Percentiles rank a stretch among this genome's conserved stretches.
phyloP scores from a whole-genome alignment of 1,284 basidiomycete genomes.

The Moniliophthora roreri region DNA sequence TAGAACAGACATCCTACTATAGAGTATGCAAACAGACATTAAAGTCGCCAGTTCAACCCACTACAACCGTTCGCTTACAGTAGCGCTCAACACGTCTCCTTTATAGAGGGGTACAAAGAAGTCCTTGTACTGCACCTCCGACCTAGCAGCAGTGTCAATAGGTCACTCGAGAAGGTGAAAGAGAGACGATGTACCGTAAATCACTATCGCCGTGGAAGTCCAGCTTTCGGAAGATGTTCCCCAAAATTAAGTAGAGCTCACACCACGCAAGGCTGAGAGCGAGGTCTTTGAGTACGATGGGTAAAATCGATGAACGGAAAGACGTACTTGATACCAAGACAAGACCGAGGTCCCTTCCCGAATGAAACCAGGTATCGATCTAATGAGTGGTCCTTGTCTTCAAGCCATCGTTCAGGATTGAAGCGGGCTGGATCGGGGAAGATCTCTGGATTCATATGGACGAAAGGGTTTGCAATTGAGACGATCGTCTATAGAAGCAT shows the following conservation, averaged over 20 bases:
- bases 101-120: neutral
- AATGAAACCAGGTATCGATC: neutral
- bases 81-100: neutral
- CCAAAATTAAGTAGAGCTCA: neutral
- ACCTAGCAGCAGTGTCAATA: neutral
- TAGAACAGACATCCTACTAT: no score
- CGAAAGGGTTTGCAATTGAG: constrained; percentile 2
- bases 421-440: constrained; percentile 1
- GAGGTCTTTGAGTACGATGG: neutral
- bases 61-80: no score
- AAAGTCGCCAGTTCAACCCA: no score
- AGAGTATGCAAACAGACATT: no score
- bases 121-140: neutral
- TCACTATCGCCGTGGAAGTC: neutral
- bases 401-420: neutral
- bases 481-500: neutral
- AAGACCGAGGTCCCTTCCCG: neutral
- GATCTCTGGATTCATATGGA: constrained; percentile 1
- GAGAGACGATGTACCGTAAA: neutral
- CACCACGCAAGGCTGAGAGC: neutral
- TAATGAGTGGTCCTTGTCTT: neutral
- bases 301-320: no score
- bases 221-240: neutral
- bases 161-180: neutral
- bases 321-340: neutral